These are phyloP conservation scores for Amanita rimosa DNA, from an alignment of 768 basidiomycete species.

Conservation along the genomic window DNA sequence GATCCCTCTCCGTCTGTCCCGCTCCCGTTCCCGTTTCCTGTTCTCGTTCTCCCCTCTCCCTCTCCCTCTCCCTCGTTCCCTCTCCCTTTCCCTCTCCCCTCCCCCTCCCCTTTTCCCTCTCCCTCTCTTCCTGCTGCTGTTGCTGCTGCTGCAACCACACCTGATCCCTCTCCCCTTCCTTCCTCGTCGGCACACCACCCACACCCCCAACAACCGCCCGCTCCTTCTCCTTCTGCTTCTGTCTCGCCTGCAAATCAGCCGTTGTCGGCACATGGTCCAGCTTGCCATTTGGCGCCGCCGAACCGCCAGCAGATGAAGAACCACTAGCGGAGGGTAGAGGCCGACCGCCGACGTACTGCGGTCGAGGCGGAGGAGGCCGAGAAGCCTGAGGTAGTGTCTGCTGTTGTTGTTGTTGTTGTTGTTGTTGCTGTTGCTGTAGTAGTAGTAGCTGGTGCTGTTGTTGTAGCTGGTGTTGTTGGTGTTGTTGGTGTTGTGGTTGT, in stretches of 20 bases:
- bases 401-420: neutral
- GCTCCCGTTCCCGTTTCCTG: neutral
- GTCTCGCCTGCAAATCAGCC: constrained; percentile 54
- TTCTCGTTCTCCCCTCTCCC: neutral
- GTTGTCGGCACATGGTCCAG: constrained; percentile 48
- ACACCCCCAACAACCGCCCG: constrained; percentile 5
- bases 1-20: neutral
- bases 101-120: neutral
- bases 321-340: constrained; percentile 42
- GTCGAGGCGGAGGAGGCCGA: constrained; percentile 61
- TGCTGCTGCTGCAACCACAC: constrained; percentile 19
- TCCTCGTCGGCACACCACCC: constrained; percentile 27
- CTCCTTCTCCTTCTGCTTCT: constrained; percentile 37
- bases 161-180: constrained; percentile 25
- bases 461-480: neutral
- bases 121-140: constrained; percentile 9
- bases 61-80: neutral
- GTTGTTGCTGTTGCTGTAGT: too few relatives aligned
- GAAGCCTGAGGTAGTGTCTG: constrained; percentile 22
- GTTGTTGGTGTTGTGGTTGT: too few relatives aligned
- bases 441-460: neutral
- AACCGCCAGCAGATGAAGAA: constrained; percentile 9
- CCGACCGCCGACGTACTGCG: constrained; percentile 35
- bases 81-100: neutral
- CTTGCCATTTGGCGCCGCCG: constrained; percentile 11